A percentile compares a stretch with the other conserved stretches of the same genome.
Conservation (phyloP, 2,329 filamentous ascomycete species). For the Raffaelea ambrosiae region DNA sequence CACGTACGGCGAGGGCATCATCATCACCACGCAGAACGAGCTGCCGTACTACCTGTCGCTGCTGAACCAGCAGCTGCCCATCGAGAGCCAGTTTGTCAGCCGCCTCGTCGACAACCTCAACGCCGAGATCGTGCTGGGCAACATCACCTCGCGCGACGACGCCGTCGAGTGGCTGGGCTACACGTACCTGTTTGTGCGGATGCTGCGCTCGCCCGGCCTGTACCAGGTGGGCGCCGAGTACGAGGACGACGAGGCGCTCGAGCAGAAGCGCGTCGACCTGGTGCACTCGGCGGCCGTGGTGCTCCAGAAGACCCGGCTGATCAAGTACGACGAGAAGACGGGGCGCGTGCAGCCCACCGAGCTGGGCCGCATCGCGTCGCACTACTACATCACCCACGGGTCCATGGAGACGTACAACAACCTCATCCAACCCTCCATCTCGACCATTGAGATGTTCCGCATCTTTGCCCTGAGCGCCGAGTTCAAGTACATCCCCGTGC, state of each 20-base stretch:
- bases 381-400: slow-evolving; percentile 95
- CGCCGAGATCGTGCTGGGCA: slow-evolving; percentile 90
- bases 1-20: slow-evolving; percentile 96
- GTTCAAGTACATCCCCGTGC: slow-evolving; percentile 97
- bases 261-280: slow-evolving; percentile 96
- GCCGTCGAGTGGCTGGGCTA: slow-evolving; percentile 99
- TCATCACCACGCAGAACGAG: slow-evolving; percentile 91
- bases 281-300: slow-evolving; percentile 88
- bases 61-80: slow-evolving; percentile 93
- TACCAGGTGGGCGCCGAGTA: slow-evolving; percentile 97
- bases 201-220: slow-evolving; percentile 88
- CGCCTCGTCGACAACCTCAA: slow-evolving; percentile 94
- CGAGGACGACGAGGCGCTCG: slow-evolving; percentile 79
- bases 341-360: slow-evolving; percentile 87
- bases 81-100: slow-evolving; percentile 92
- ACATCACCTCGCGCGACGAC: slow-evolving; percentile 83
- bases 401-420: slow-evolving; percentile 98
- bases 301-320: slow-evolving; percentile 76
- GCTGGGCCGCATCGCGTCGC: slow-evolving; percentile 88
- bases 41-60: slow-evolving; percentile 96
- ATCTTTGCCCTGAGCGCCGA: slow-evolving; percentile 94
- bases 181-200: slow-evolving; percentile 94
- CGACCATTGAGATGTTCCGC: slow-evolving; percentile 90
- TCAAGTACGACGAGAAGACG: slow-evolving; percentile 93
- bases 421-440: slow-evolving; percentile 86